Evolutionary conservation across 441 rosid species (phyloP).

Genomic region (Gossypium lobatum): DNA sequence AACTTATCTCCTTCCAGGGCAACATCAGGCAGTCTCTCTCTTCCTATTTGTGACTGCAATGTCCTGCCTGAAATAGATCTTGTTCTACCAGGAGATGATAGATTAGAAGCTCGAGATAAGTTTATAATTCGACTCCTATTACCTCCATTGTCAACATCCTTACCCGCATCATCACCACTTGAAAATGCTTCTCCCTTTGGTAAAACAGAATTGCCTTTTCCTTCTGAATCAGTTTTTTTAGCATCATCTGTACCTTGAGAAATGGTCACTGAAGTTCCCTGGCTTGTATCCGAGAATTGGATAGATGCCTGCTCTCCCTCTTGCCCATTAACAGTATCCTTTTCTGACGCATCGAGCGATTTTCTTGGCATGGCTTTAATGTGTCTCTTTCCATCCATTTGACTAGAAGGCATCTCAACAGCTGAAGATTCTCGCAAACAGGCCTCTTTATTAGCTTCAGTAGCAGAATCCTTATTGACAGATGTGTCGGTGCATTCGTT

Average conservation of each 20-base stretch:
- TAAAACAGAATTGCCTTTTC: constrained; percentile 31
- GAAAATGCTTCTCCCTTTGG: constrained; percentile 32
- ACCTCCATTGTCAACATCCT: constrained; percentile 39
- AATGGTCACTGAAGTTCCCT: constrained; percentile 25
- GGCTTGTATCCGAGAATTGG: constrained; percentile 25
- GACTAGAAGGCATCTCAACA: constrained; percentile 24
- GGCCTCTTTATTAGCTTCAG: constrained; percentile 19
- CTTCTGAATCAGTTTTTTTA: constrained; percentile 27
- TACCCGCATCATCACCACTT: constrained; percentile 35
- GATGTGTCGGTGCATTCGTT: constrained; percentile 17
- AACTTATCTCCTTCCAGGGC: constrained; percentile 45
- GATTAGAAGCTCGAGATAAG: constrained; percentile 42
- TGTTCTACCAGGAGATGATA: constrained; percentile 42
- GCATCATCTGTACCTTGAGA: constrained; percentile 31
- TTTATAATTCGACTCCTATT: constrained; percentile 56
- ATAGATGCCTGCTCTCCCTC: constrained; percentile 31
- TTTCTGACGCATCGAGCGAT: constrained; percentile 23
- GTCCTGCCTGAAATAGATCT: constrained; percentile 41
- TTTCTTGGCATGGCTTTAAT: constrained; percentile 19
- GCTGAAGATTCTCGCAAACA: constrained; percentile 25
- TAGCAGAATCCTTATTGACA: constrained; percentile 17
- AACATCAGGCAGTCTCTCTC: constrained; percentile 56
- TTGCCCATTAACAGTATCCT: constrained; percentile 20
- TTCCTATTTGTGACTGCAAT: constrained; percentile 35
- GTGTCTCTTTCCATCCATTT: constrained; percentile 21